These are phyloP conservation scores for Magnaporthiopsis rhizophila DNA, from an alignment of 2,329 filamentous ascomycete species.

Conservation along the genomic window DNA sequence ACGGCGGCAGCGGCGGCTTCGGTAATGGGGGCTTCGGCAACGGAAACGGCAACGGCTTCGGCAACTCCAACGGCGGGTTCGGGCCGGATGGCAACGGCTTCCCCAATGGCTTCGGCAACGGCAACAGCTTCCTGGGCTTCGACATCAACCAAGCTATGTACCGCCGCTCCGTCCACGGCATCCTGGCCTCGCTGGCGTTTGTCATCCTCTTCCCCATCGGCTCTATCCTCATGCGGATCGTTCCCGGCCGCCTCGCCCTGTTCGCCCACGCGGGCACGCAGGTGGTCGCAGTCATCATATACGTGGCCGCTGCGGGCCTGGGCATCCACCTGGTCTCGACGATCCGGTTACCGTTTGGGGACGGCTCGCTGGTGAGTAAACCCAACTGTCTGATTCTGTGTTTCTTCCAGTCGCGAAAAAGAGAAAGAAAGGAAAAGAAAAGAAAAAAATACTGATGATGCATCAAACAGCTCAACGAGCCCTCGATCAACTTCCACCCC, in stretches of 20 bases:
- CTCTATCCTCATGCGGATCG: constrained; percentile 31
- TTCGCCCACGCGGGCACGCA: constrained; percentile 32
- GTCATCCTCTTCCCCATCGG: constrained; percentile 36
- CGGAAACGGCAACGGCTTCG: constrained; percentile 2
- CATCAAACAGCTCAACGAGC: constrained; percentile 20
- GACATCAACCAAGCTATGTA: constrained; percentile 19
- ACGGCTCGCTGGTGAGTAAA: constrained; percentile 23
- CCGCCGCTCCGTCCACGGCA: constrained; percentile 31
- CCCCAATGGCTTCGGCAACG: constrained; percentile 1
- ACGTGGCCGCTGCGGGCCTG: constrained; percentile 30
- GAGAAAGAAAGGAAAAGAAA: too few relatives aligned
- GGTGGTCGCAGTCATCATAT: constrained; percentile 27
- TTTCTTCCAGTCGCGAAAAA: neutral
- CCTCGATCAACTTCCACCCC: constrained; percentile 31
- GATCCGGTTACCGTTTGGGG: constrained; percentile 22
- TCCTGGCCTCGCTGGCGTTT: constrained; percentile 31
- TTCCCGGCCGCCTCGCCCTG: constrained; percentile 27
- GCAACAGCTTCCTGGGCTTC: constrained; percentile 17
- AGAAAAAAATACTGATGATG: neutral
- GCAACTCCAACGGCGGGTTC: constrained; percentile 3
- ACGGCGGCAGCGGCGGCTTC: constrained; percentile 1
- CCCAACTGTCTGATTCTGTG: neutral
- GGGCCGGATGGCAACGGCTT: constrained; percentile 10
- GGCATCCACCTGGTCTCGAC: constrained; percentile 32
- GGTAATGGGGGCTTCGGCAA: neutral